These are phyloP conservation scores for Musa balbisiana DNA, from an alignment of 202 grass and related monocot genomes.

Conservation along the genomic window DNA sequence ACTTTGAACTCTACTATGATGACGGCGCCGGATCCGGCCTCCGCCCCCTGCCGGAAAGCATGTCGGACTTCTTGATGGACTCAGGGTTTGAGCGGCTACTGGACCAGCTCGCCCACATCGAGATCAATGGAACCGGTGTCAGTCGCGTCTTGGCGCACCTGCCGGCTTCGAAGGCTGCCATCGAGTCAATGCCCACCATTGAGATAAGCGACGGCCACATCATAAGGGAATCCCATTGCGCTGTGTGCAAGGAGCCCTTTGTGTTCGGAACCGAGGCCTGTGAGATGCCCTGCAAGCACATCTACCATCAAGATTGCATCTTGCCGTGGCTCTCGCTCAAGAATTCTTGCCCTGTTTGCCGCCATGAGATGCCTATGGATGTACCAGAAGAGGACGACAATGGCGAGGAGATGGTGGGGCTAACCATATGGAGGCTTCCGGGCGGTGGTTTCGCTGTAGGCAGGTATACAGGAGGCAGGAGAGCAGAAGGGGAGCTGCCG, in stretches of 20 bases:
- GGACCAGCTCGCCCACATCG: constrained; percentile 8
- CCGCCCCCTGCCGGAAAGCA: neutral
- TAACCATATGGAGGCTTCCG: too few species aligned
- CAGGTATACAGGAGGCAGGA: neutral
- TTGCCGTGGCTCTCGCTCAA: neutral
- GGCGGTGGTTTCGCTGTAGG: too few species aligned
- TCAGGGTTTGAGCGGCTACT: constrained; percentile 5
- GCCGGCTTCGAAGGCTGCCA: neutral
- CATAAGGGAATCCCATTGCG: neutral
- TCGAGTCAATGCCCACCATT: constrained; percentile 12
- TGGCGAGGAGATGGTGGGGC: neutral
- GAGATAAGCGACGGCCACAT: constrained; percentile 2
- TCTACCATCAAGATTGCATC: too few species aligned
- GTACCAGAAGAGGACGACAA: neutral
- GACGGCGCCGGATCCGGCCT: constrained; percentile 4
- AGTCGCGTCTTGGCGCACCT: neutral
- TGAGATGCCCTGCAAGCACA: neutral
- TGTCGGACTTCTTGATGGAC: neutral
- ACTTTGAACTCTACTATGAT: constrained; percentile 9
- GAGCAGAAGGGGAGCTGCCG: neutral
- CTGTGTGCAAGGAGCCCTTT: constrained; percentile 11
- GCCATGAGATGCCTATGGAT: constrained; percentile 5
- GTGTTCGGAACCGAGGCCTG: neutral
- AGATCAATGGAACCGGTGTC: neutral
- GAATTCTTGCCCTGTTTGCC: constrained; percentile 14